Evolutionary conservation across 2,329 filamentous ascomycete species (phyloP).

Genomic region (Colletotrichum tropicicola): DNA sequence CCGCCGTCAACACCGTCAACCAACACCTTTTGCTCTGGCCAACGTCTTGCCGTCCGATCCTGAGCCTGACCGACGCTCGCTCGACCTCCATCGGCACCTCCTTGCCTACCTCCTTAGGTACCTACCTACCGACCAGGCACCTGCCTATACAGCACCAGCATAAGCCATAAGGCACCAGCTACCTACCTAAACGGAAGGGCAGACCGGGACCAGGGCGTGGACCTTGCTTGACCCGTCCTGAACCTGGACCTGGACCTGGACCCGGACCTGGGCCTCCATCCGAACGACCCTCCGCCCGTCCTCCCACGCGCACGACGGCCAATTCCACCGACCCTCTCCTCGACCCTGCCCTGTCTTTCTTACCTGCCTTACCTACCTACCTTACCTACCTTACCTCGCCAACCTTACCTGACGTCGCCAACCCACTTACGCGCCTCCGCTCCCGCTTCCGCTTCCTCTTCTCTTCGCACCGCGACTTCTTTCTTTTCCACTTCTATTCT

Average conservation of each 20-base stretch:
- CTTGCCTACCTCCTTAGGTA: neutral
- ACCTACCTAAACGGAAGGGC: neutral
- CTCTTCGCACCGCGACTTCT: slow-evolving; percentile 18
- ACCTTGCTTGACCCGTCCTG: no score
- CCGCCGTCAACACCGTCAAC: no score
- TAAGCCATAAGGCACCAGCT: no score
- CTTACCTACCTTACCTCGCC: slow-evolving; percentile 1
- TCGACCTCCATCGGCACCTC: no score
- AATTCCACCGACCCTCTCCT: slow-evolving; percentile 8
- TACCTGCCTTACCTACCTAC: neutral
- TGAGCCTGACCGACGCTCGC: no score
- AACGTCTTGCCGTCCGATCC: no score
- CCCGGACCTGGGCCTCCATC: neutral
- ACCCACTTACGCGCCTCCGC: slow-evolving; percentile 20
- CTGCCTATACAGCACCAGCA: no score
- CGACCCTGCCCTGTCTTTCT: slow-evolving; percentile 1
- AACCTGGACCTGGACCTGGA: slow-evolving; percentile 1
- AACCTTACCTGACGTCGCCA: slow-evolving; percentile 13
- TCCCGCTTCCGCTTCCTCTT: no score
- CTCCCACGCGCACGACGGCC: slow-evolving; percentile 10
- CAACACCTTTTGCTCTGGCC: no score
- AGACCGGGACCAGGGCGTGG: no score
- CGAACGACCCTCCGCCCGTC: slow-evolving; percentile 4
- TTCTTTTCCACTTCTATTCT: slow-evolving; percentile 20
- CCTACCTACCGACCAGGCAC: neutral